These are phyloP conservation scores for Psilocybe cyanescens DNA, from an alignment of 768 basidiomycete species.

Conservation along the genomic window DNA sequence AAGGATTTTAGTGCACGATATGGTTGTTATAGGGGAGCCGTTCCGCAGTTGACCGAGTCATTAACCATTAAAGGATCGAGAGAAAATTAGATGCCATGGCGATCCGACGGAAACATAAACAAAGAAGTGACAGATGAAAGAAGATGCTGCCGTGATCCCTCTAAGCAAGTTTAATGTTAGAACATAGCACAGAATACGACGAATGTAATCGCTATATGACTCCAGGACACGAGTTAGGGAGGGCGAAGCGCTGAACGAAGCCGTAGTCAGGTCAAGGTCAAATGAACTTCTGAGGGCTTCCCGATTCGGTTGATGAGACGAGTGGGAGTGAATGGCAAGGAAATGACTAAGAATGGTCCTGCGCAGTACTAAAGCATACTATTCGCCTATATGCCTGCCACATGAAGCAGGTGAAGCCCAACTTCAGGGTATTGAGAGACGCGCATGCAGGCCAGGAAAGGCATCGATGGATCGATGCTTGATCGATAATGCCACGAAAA, in stretches of 20 bases:
- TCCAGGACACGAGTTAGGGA: too few species aligned
- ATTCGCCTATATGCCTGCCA: not conserved
- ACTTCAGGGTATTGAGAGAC: not conserved
- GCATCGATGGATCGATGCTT: not conserved
- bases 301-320: too few species aligned
- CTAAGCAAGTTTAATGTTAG: too few species aligned
- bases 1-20: too few species aligned
- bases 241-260: too few species aligned
- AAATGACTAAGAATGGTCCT: not conserved
- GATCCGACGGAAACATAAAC: not conserved
- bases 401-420: not conserved
- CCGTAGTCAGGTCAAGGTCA: too few species aligned
- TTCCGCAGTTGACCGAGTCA: not conserved
- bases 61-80: not conserved
- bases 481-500: not conserved
- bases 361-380: not conserved
- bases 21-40: too few species aligned
- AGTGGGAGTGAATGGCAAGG: not conserved
- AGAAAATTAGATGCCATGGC: not conserved
- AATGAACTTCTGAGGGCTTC: too few species aligned
- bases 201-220: too few species aligned
- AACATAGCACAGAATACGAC: too few species aligned
- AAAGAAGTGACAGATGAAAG: not conserved
- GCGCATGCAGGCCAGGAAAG: not conserved
- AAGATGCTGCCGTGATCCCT: not conserved